Evolutionary conservation across 2,329 filamentous ascomycete genomes (phyloP).

Genomic region (Neurospora sp.): DNA sequence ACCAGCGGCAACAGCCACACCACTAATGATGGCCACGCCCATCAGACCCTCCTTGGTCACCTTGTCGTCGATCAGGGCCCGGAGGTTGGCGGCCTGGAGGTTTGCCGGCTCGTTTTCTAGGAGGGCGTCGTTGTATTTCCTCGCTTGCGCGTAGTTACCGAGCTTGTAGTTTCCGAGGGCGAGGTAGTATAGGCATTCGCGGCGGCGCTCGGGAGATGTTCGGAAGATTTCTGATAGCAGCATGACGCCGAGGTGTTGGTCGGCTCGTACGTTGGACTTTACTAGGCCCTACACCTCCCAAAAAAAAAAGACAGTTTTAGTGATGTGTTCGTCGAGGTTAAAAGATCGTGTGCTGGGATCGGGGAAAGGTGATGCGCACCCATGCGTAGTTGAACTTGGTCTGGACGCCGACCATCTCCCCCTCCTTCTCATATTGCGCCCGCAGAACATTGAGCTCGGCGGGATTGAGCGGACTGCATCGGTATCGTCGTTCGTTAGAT

Average conservation of each 20-base stretch:
- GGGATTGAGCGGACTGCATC: slow-evolving; percentile 67
- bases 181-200: slow-evolving; percentile 97
- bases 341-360: neutral
- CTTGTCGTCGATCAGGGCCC: slow-evolving; percentile 86
- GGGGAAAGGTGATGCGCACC: slow-evolving; percentile 42
- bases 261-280: slow-evolving; percentile 72
- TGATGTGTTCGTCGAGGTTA: neutral
- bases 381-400: slow-evolving; percentile 99
- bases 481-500: slow-evolving; percentile 4
- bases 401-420: slow-evolving; percentile 90
- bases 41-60: slow-evolving; percentile 89
- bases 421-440: slow-evolving; percentile 93
- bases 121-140: slow-evolving; percentile 87
- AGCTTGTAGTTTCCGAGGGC: slow-evolving; percentile 97
- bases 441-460: slow-evolving; percentile 89
- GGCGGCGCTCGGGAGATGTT: slow-evolving; percentile 78
- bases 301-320: slow-evolving; percentile 1
- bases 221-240: slow-evolving; percentile 96
- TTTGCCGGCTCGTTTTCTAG: slow-evolving; percentile 87
- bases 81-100: slow-evolving; percentile 78
- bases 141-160: slow-evolving; percentile 90
- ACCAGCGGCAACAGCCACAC: slow-evolving; percentile 86
- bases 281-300: slow-evolving; percentile 65
- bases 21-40: slow-evolving; percentile 90
- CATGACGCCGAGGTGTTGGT: slow-evolving; percentile 90